These are phyloP conservation scores for Trichoderma sp. DNA, from an alignment of 2,329 filamentous ascomycete species.

Conservation along the genomic window DNA sequence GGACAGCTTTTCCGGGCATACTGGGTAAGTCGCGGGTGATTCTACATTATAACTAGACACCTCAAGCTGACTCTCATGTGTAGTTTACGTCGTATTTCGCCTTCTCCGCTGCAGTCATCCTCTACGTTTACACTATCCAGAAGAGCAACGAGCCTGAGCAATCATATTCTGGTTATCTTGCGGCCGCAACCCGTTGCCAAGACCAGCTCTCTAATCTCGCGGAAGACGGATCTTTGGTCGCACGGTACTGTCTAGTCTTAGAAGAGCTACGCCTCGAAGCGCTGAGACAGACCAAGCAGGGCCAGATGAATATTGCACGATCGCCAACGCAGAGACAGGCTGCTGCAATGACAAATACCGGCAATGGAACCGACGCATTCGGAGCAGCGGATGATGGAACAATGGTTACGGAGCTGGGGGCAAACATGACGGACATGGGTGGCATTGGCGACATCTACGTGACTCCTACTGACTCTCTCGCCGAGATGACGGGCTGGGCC, in stretches of 20 bases:
- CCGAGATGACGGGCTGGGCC: constrained; percentile 14
- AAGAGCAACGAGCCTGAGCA: constrained; percentile 10
- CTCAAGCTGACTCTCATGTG: background rate
- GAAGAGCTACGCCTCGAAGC: constrained; percentile 12
- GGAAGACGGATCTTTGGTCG: constrained; percentile 1
- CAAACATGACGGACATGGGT: constrained; percentile 7
- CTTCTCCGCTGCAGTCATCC: constrained; percentile 3
- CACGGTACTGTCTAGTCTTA: background rate
- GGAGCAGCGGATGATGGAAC: background rate
- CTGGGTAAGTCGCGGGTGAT: background rate
- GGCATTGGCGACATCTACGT: constrained; percentile 13
- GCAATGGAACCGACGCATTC: background rate
- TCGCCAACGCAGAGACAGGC: background rate
- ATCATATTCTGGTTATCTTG: background rate
- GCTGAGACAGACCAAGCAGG: constrained; percentile 3
- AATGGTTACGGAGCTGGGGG: constrained; percentile 2
- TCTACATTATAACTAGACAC: background rate
- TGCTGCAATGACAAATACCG: background rate
- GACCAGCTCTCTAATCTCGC: constrained; percentile 6
- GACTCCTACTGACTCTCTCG: constrained; percentile 5
- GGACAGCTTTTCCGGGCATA: constrained; percentile 14
- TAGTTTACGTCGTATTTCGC: constrained; percentile 13
- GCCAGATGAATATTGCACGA: background rate
- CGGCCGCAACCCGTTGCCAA: constrained; percentile 3
- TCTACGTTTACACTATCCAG: constrained; percentile 10